Conservation (phyloP, 1,284 basidiomycete species). For the Sphaerobolus stellatus region DNA sequence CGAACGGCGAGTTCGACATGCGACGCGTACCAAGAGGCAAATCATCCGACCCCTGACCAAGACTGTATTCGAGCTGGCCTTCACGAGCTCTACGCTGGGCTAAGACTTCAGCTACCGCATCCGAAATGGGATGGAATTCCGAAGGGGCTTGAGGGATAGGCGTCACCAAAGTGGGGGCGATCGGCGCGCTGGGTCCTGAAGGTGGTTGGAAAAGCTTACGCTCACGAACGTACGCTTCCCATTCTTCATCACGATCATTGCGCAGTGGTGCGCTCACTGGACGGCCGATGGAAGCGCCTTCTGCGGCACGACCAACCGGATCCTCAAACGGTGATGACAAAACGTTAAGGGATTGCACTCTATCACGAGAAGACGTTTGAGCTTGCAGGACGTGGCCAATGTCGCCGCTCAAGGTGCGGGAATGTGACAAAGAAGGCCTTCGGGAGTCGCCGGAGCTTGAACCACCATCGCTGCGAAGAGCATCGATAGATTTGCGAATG, state of each 20-base stretch:
- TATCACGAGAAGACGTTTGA: conserved; percentile 48
- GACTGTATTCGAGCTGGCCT: conserved; percentile 41
- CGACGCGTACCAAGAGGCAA: background rate
- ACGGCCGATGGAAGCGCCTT: conserved; percentile 57
- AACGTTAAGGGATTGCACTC: conserved; percentile 66
- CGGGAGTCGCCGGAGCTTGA: conserved; percentile 57
- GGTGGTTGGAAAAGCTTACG: conserved; percentile 79
- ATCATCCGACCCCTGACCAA: background rate
- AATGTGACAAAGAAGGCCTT: conserved; percentile 58
- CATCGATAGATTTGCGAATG: conserved; percentile 74
- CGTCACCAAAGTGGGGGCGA: conserved; percentile 55
- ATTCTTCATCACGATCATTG: conserved; percentile 62
- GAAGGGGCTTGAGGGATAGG: conserved; percentile 29
- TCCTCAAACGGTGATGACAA: conserved; percentile 47
- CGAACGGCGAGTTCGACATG: conserved; percentile 1
- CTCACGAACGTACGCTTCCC: conserved; percentile 78
- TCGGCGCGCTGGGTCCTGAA: conserved; percentile 71
- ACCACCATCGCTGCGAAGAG: conserved; percentile 62
- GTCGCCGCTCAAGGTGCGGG: conserved; percentile 64
- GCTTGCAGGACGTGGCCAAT: conserved; percentile 50
- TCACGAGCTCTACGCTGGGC: conserved; percentile 66
- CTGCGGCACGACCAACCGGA: conserved; percentile 25
- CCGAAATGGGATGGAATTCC: conserved; percentile 53
- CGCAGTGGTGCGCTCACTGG: conserved; percentile 70
- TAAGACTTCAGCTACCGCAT: conserved; percentile 72